Percentiles rank a stretch among this genome's conserved stretches.
Conservation (phyloP, 176 grass and related monocot genomes). For the Ampelocalamus luodianensis region DNA sequence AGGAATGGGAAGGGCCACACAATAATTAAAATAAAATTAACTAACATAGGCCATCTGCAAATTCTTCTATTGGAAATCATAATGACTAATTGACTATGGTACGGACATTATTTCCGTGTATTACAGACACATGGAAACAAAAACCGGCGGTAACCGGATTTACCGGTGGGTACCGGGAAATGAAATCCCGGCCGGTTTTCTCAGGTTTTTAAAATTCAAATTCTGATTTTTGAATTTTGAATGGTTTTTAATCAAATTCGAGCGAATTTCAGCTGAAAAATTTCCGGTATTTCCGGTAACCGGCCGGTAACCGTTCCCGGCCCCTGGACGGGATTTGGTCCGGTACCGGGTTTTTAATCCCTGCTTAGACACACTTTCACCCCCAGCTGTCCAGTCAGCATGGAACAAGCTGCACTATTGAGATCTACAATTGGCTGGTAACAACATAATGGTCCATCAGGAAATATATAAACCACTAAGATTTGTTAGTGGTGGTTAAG, state of each 20-base stretch:
- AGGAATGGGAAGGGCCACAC: background rate
- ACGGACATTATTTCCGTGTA: background rate
- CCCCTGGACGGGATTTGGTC: too few relatives aligned
- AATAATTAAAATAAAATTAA: slow-evolving; percentile 11
- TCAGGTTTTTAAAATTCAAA: too few relatives aligned
- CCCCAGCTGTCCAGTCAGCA: background rate
- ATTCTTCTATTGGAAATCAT: background rate
- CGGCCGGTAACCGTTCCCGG: too few relatives aligned
- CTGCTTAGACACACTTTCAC: background rate
- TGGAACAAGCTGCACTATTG: background rate
- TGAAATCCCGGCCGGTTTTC: too few relatives aligned
- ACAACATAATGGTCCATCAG: background rate
- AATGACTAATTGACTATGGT: slow-evolving; percentile 18
- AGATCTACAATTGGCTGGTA: background rate
- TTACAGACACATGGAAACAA: too few relatives aligned
- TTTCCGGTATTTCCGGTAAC: too few relatives aligned
- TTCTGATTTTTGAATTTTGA: too few relatives aligned
- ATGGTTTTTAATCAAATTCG: too few relatives aligned
- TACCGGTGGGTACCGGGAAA: too few relatives aligned
- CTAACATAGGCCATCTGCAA: background rate
- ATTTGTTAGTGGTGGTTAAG: background rate
- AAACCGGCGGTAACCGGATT: too few relatives aligned
- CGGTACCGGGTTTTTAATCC: too few relatives aligned
- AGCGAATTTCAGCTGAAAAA: too few relatives aligned
- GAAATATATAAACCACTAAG: background rate